A percentile compares a stretch with the other conserved stretches of the same genome.
phyloP scores from a whole-genome alignment of 306 rosid species.

The Castanea mollissima region DNA sequence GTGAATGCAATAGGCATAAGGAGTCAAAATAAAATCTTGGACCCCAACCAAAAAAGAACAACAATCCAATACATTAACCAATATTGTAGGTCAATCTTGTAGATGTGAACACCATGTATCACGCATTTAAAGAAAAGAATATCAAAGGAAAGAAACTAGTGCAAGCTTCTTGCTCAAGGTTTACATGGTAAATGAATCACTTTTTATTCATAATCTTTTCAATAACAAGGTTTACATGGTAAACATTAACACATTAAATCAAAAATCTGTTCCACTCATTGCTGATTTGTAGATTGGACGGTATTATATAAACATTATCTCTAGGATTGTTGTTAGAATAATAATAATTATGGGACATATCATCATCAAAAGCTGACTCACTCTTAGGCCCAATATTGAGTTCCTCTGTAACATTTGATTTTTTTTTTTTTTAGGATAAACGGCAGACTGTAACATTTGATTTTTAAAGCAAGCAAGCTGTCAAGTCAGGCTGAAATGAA shows the following conservation, averaged over 20 bases:
- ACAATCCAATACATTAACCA: not conserved
- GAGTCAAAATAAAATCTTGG: not conserved
- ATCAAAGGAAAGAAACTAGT: not conserved
- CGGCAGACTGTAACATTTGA: too few relatives aligned
- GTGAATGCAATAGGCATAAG: not conserved
- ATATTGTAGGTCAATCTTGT: too few relatives aligned
- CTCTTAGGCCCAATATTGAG: not conserved
- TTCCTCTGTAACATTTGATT: not conserved
- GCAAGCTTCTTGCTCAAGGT: not conserved
- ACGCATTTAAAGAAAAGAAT: too few relatives aligned
- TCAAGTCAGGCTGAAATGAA: too few relatives aligned
- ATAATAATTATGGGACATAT: not conserved
- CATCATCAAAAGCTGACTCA: not conserved
- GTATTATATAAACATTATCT: not conserved
- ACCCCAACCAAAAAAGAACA: not conserved
- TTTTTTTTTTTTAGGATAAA: too few relatives aligned
- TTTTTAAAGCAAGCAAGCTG: not conserved
- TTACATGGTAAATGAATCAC: not conserved
- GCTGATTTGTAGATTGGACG: too few relatives aligned
- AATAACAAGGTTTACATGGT: too few relatives aligned
- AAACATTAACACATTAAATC: too few relatives aligned
- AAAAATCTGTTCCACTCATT: not conserved
- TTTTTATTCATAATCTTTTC: too few relatives aligned
- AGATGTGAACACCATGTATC: too few relatives aligned
- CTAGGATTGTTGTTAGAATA: not conserved